A percentile compares a stretch with the other conserved stretches of the same genome.
These are phyloP conservation scores for Cryptococcus sp. DNA, from an alignment of 1,284 basidiomycete species.

Conservation along the genomic window DNA sequence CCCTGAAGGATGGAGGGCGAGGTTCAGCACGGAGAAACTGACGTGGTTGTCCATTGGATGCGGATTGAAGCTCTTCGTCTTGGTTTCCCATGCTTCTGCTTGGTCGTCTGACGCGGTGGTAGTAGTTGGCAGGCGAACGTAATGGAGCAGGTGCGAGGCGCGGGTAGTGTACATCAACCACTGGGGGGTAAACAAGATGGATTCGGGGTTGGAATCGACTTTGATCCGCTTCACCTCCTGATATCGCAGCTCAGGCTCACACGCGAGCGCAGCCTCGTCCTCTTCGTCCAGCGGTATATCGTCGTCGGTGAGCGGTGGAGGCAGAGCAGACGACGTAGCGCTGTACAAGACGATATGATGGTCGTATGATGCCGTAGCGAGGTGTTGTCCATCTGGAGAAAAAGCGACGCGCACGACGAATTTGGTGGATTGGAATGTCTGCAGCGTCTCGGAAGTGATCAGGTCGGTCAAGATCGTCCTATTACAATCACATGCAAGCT, in stretches of 20 bases:
- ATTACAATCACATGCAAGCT: background rate
- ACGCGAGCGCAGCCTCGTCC: conserved; percentile 42
- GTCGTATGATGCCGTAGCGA: conserved; percentile 53
- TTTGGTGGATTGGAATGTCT: conserved; percentile 46
- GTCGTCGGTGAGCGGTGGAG: conserved; percentile 14
- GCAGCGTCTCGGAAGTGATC: conserved; percentile 39
- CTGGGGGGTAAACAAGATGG: conserved; percentile 42
- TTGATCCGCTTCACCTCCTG: conserved; percentile 30
- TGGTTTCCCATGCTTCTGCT: conserved; percentile 20
- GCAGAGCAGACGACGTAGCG: conserved; percentile 12
- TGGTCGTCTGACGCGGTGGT: conserved; percentile 1
- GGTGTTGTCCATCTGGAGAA: conserved; percentile 40
- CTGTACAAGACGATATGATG: conserved; percentile 46
- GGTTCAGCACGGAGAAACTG: conserved; percentile 65
- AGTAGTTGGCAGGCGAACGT: conserved; percentile 25
- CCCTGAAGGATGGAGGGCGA: conserved; percentile 49
- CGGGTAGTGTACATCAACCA: conserved; percentile 47
- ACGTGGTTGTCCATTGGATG: conserved; percentile 51
- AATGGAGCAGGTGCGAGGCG: conserved; percentile 41
- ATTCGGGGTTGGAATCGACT: conserved; percentile 49
- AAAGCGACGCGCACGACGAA: conserved; percentile 52
- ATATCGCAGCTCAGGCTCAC: conserved; percentile 42
- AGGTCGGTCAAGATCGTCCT: conserved; percentile 46
- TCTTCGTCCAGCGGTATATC: conserved; percentile 37
- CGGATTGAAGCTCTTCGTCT: conserved; percentile 49